phyloP scores from a whole-genome alignment of 306 rosid genomes.

The Clitoria ternatea region DNA sequence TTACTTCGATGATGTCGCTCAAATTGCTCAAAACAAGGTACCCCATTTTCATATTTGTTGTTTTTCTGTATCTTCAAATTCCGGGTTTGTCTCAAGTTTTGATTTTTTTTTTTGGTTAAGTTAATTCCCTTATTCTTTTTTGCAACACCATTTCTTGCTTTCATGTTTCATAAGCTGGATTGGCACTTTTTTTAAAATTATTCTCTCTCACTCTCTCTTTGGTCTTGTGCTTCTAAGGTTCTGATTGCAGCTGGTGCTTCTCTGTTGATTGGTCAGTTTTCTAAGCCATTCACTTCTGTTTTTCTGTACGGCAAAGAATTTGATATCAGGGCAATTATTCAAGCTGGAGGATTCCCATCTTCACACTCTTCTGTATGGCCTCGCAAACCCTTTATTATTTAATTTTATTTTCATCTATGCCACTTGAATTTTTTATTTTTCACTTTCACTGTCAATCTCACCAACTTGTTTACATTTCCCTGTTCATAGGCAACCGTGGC shows the following conservation, averaged over 20 bases:
- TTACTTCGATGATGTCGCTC: constrained; percentile 41
- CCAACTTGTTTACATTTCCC: constrained; percentile 30
- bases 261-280: constrained; percentile 69
- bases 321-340: constrained; percentile 54
- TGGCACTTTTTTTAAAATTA: neutral
- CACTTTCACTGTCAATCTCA: constrained; percentile 23
- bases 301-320: constrained; percentile 64
- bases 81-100: constrained; percentile 22
- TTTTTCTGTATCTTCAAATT: neutral
- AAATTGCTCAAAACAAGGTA: constrained; percentile 76
- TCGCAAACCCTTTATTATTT: neutral
- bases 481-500: constrained; percentile 74
- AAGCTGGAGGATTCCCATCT: constrained; percentile 94
- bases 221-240: constrained; percentile 38
- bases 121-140: too few species aligned
- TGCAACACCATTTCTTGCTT: neutral
- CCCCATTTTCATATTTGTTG: neutral
- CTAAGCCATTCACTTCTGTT: constrained; percentile 72
- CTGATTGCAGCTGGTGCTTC: constrained; percentile 72
- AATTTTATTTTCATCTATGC: neutral
- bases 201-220: neutral
- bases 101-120: too few species aligned
- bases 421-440: neutral
- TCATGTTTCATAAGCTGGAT: neutral
- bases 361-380: constrained; percentile 83